phyloP scores from a whole-genome alignment of 208 protist genomes.

The Trypanosoma cruzi region DNA sequence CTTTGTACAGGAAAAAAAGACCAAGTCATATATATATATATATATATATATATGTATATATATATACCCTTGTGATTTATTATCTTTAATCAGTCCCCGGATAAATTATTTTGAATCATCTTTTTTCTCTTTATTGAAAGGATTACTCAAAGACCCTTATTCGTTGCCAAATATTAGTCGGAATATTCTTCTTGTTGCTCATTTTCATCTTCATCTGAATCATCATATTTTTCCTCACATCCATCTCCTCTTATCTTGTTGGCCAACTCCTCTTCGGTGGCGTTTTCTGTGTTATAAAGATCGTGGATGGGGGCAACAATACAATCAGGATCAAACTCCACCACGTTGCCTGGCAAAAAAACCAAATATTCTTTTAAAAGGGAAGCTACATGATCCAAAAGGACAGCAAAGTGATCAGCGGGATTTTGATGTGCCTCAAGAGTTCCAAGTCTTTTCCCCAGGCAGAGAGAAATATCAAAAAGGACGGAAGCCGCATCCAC shows the following conservation, averaged over 20 bases:
- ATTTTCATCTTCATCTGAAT: slow-evolving; percentile 39
- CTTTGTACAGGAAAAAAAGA: slow-evolving; percentile 2
- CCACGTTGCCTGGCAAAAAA: slow-evolving; percentile 80
- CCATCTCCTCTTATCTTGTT: slow-evolving; percentile 20
- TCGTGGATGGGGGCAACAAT: slow-evolving; percentile 76
- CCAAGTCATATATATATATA: neutral
- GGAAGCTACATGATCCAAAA: slow-evolving; percentile 48
- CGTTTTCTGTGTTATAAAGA: slow-evolving; percentile 30
- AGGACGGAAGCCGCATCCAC: slow-evolving; percentile 55
- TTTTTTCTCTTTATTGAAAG: too few species aligned
- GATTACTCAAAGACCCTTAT: too few species aligned
- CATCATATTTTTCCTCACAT: slow-evolving; percentile 21
- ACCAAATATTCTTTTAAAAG: slow-evolving; percentile 63
- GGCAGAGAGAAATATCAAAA: slow-evolving; percentile 57
- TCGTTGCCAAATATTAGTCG: neutral
- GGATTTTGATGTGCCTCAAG: slow-evolving; percentile 24
- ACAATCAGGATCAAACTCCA: slow-evolving; percentile 78
- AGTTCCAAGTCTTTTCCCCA: slow-evolving; percentile 45
- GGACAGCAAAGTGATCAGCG: slow-evolving; percentile 48
- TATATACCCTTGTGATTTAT: slow-evolving; percentile 13
- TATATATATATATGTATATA: slow-evolving; percentile 14
- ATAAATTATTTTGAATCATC: too few species aligned
- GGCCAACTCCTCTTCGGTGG: slow-evolving; percentile 20
- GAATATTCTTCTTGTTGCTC: slow-evolving; percentile 35
- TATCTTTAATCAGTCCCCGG: slow-evolving; percentile 10